Evolutionary conservation across 352 stramenopile species (phyloP), one percentile per base, ranked within the genome.

Genomic region (Hyphochytrium catenoides): DNA sequence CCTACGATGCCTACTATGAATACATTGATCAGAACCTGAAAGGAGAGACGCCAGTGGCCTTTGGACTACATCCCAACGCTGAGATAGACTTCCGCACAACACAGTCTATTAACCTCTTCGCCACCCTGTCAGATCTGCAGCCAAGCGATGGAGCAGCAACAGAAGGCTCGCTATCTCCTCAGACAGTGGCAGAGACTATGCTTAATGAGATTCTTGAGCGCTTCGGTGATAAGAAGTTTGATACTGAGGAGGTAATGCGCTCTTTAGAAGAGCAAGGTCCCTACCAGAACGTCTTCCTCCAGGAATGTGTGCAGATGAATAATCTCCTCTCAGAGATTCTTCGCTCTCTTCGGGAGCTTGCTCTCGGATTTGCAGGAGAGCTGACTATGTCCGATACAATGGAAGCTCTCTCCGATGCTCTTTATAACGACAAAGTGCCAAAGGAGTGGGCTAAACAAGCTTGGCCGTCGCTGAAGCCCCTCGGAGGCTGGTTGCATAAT

Each of bases 271-370:
- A 96, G 43, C 65, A 79, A 40, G 59, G 87, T 35, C 47, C 90
- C 64, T 91, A 90, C 49, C 77, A 93, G 55, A 96, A 96, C 56
- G 85, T 93, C 18, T 96, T 97, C 43, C 66, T 96, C 11, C 87
- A 96, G 54, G 88, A 97, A 60, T 94, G 87, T 50, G 85, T 95
- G 41, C 66, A 88, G n/a, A 93, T 97, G 54, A 96, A 97, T 53
- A 73, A 65, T 0, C 54, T 97, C 12, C 51, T 97, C 6, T 57
- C 59, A 3, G 88, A 96, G 58, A 94, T 97, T 6, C 62, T 82
- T 32, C 81, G 85, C 11, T 96, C 82, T 11, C 62, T 97, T 14
- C 93, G 90, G 47, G 86, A 96, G 43, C 59, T 97, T n/a, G 74
- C 91, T 37, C 59, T 95, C 3, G 81, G 85, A 1, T 96, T 97